phyloP scores from a whole-genome alignment of 2,329 filamentous ascomycete genomes.

The Phyllosticta capitalensis region DNA sequence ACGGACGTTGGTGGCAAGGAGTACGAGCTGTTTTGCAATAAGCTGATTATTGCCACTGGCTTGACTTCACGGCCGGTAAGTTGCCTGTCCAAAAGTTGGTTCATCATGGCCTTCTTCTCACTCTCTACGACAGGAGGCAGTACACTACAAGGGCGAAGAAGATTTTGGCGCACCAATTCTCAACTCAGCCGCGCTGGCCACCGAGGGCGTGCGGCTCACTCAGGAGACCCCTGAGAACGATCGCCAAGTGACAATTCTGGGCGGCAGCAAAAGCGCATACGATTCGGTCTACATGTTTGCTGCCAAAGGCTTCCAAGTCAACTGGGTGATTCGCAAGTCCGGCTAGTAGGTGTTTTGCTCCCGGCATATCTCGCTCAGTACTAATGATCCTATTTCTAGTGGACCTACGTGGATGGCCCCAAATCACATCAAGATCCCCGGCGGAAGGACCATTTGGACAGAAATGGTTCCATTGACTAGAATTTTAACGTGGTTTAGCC shows the following conservation, averaged over 20 bases:
- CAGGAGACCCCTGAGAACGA: slow-evolving; percentile 9
- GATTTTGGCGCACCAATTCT: slow-evolving; percentile 45
- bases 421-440: slow-evolving; percentile 38
- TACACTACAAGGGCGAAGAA: slow-evolving; percentile 30
- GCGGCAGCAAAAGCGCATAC: slow-evolving; percentile 53
- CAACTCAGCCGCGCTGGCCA: slow-evolving; percentile 30
- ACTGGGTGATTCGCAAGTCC: slow-evolving; percentile 47
- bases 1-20: not conserved
- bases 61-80: slow-evolving; percentile 45
- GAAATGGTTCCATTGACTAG: slow-evolving; percentile 59
- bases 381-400: not conserved
- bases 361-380: too few relatives aligned
- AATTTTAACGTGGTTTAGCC: slow-evolving; percentile 63
- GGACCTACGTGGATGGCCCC: slow-evolving; percentile 53
- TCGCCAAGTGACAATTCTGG: slow-evolving; percentile 43
- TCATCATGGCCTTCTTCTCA: slow-evolving; percentile 33
- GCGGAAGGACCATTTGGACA: slow-evolving; percentile 49
- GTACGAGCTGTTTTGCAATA: slow-evolving; percentile 26
- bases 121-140: slow-evolving; percentile 24
- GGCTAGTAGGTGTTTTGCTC: slow-evolving; percentile 28
- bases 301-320: slow-evolving; percentile 33
- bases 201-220: slow-evolving; percentile 41
- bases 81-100: not conserved
- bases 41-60: slow-evolving; percentile 54
- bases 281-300: slow-evolving; percentile 53